These are phyloP conservation scores for Lactarius psammicola DNA, from an alignment of 768 basidiomycete genomes.

Conservation along the genomic window DNA sequence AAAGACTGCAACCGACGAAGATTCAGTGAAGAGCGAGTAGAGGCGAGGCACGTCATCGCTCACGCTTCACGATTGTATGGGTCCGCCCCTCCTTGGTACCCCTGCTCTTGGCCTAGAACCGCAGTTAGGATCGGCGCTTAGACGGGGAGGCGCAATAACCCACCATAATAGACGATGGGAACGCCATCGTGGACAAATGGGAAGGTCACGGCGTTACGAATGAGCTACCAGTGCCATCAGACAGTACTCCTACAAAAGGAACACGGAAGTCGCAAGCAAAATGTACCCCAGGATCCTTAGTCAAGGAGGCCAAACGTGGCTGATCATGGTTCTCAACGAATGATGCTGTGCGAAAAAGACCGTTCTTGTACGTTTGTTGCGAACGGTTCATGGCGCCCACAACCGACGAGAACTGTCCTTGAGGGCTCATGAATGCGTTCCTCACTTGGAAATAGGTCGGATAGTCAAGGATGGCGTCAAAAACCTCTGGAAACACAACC, in stretches of 20 bases:
- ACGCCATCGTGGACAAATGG: constrained; percentile 51
- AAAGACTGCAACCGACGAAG: constrained; percentile 44
- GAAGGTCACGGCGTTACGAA: constrained; percentile 50
- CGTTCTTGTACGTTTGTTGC: constrained; percentile 42
- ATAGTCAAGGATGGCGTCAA: constrained; percentile 50
- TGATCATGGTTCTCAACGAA: constrained; percentile 59
- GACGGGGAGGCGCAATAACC: background rate
- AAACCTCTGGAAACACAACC: constrained; percentile 35
- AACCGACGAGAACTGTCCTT: constrained; percentile 38
- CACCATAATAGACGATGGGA: constrained; percentile 52
- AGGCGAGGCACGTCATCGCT: constrained; percentile 15
- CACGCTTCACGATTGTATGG: constrained; percentile 55
- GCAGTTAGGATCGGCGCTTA: background rate
- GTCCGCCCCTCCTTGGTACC: constrained; percentile 44
- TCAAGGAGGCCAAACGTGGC: constrained; percentile 46
- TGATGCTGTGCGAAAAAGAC: constrained; percentile 43
- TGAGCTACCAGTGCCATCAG: constrained; percentile 34
- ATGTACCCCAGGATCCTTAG: constrained; percentile 44
- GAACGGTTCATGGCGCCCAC: constrained; percentile 33
- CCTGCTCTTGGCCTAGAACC: constrained; percentile 48
- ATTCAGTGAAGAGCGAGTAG: background rate
- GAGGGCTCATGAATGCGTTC: constrained; percentile 40
- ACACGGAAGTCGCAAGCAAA: background rate
- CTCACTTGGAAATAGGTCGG: constrained; percentile 47
- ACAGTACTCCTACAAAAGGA: background rate